Evolutionary conservation across 441 rosid genomes (phyloP).

Genomic region (Erodium trifolium): DNA sequence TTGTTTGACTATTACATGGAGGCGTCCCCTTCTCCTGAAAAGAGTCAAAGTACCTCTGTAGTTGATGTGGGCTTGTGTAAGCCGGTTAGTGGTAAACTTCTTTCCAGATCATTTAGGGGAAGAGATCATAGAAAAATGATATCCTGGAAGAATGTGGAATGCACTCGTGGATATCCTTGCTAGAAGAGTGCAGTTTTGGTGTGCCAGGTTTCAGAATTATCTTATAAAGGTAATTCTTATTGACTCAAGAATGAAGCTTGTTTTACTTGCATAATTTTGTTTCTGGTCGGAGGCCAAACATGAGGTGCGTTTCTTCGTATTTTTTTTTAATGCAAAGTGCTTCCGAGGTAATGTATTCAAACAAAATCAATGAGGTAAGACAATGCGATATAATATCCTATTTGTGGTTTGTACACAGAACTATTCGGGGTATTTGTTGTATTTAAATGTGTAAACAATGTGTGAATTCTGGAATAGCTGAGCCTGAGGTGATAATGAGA

Average conservation of each 20-base stretch:
- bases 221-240: background rate
- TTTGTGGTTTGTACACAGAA: background rate
- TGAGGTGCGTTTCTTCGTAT: background rate
- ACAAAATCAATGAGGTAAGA: background rate
- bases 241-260: background rate
- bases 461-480: background rate
- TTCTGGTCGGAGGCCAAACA: background rate
- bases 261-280: background rate
- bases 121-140: conserved; percentile 88
- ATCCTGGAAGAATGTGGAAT: conserved; percentile 70
- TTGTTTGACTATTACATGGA: conserved; percentile 63
- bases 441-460: background rate
- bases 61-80: conserved; percentile 75
- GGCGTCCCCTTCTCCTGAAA: conserved; percentile 38
- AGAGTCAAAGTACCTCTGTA: conserved; percentile 43
- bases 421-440: background rate
- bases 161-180: conserved; percentile 44
- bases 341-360: too few species aligned
- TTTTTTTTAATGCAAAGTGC: too few species aligned
- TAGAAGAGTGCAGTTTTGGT: conserved; percentile 19
- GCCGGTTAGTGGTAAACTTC: conserved; percentile 63
- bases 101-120: conserved; percentile 75
- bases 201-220: background rate
- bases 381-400: background rate
- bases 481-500: too few species aligned